A percentile compares a stretch with the other conserved stretches of the same genome.
Conservation (phyloP, 441 rosid species). For the Arabidopsis hybrid region DNA sequence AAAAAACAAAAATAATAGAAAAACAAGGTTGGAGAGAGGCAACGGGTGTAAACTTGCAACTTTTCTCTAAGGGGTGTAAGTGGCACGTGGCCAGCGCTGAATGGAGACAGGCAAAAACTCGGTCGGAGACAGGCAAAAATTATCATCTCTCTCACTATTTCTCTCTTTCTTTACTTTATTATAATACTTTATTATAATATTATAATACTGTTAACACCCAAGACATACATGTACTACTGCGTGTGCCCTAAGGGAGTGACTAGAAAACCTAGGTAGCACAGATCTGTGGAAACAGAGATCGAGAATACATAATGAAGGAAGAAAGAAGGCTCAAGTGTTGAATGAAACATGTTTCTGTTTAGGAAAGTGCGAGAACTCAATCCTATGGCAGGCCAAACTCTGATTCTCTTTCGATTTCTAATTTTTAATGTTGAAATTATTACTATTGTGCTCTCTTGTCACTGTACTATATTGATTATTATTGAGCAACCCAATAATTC, state of each 20-base stretch:
- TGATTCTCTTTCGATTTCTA: conserved; percentile 3
- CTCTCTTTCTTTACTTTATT: too few species aligned
- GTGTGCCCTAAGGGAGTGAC: conserved; percentile 7
- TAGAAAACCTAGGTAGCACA: conserved; percentile 38
- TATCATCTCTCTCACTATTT: too few species aligned
- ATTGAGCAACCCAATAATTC: conserved; percentile 35
- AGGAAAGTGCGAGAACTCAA: conserved; percentile 35
- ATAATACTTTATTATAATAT: too few species aligned
- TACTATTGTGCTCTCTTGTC: conserved; percentile 34
- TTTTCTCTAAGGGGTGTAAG: too few species aligned
- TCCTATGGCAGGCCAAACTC: conserved; percentile 33
- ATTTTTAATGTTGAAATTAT: background rate
- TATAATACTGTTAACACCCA: too few species aligned
- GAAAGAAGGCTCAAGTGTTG: conserved; percentile 26
- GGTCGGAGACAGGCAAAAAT: too few species aligned
- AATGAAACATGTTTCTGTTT: conserved; percentile 41
- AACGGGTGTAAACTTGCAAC: too few species aligned
- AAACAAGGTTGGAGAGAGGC: too few species aligned
- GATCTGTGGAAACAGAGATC: conserved; percentile 42
- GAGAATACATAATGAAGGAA: conserved; percentile 38
- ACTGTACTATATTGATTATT: conserved; percentile 38
- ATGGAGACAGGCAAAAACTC: too few species aligned
- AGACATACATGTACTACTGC: too few species aligned
- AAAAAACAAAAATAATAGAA: too few species aligned
- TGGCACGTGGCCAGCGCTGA: too few species aligned